Base-by-base conservation (phyloP, 805 yeast species). In the Torulaspora microellipsoides region DNA sequence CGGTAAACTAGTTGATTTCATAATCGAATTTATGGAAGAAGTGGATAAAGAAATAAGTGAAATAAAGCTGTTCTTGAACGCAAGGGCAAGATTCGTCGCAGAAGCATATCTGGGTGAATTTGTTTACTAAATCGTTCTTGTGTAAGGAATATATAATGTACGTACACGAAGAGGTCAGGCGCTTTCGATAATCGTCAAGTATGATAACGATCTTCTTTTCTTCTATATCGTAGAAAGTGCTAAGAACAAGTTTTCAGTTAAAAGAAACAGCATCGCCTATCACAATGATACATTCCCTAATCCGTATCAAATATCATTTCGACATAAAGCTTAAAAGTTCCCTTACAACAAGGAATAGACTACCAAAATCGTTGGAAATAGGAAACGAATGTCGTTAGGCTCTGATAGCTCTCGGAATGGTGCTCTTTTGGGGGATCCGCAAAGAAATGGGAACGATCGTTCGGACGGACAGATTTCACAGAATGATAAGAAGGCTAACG, bases 21-120 rank as follows among this genome's bases (percentile, higher is more conserved):
- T 93, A 55, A 88, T 93, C 55, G 98, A 93, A 70, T 93, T 93
- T 66, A 90, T 93, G 98, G 98, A 93, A 67, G 99, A 90, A 60
- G 99, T 93, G 14, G 99, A 93, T 67, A 91, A 89, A 71, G 99
- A 93, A 67, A 93, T 93, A 60, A 87, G 96, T 67, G 99, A 93
- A 65, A 93, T 93, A 95, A 93, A 93, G 69, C 76, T 93, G 65
- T 93, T 91, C 66, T 77, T 93, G 64, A 93, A 93, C 62, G 96
- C 99, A 11, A 80, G 99, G 62, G 99, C 99, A 11, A 84, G 99
- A 72, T 91, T 88, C 49, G 95, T 89, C 38, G 99, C 99, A 23
- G 99, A 93, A 67, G 91, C 96, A 7, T 91, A 89, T 66, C 74
- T 91, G 55, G 85, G 90, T 34, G 95, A 93, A 40, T 88, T 89